phyloP scores from a whole-genome alignment of 257 asterid species.

The Gynochthodes officinalis region DNA sequence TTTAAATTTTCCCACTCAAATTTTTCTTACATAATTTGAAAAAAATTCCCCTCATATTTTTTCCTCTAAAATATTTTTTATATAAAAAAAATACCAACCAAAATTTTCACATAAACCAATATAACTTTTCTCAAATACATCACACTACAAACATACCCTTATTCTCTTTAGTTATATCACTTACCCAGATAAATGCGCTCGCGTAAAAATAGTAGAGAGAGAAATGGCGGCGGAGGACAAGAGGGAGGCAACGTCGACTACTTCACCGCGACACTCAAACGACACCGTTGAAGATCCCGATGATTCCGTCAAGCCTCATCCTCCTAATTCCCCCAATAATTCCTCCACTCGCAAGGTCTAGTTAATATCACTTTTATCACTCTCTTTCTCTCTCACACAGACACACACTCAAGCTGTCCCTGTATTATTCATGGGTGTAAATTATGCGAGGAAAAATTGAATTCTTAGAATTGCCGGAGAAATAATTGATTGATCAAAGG shows the following conservation, averaged over 20 bases:
- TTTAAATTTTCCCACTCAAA: too few species aligned
- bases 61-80: too few species aligned
- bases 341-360: constrained; percentile 84
- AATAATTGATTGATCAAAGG: neutral
- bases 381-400: neutral
- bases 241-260: constrained; percentile 63
- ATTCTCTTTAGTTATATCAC: too few species aligned
- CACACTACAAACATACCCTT: too few species aligned
- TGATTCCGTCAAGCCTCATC: constrained; percentile 54
- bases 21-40: too few species aligned
- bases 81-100: too few species aligned
- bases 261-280: constrained; percentile 35
- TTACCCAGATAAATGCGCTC: neutral
- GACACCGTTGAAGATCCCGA: constrained; percentile 50
- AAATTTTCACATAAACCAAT: too few species aligned
- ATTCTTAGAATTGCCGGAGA: neutral
- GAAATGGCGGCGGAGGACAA: constrained; percentile 69
- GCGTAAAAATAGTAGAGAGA: neutral
- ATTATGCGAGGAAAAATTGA: neutral
- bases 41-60: too few species aligned
- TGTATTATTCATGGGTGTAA: neutral
- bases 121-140: too few species aligned
- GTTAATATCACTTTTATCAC: neutral
- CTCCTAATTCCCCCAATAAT: constrained; percentile 64
- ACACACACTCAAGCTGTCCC: neutral